These are phyloP conservation scores for Bimuria novae-zelandiae DNA, from an alignment of 2,329 filamentous ascomycete species.

Conservation along the genomic window DNA sequence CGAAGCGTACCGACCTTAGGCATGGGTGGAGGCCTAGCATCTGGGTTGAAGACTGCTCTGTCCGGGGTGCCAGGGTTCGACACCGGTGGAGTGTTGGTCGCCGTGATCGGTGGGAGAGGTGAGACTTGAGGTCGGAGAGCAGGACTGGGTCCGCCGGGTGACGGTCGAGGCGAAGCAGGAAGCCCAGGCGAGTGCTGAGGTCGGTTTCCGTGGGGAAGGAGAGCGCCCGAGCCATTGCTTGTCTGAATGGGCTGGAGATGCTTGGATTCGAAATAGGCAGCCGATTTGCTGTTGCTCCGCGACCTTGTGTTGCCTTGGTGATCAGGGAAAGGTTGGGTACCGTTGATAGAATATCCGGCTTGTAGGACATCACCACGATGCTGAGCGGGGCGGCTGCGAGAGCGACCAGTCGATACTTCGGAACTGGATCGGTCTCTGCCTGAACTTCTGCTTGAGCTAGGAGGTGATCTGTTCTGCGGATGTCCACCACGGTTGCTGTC, in stretches of 20 bases:
- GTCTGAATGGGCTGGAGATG: conserved; percentile 45
- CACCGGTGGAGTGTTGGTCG: conserved; percentile 59
- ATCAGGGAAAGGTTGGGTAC: conserved; percentile 35
- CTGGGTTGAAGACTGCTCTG: conserved; percentile 38
- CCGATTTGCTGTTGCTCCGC: conserved; percentile 44
- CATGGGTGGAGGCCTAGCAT: conserved; percentile 31
- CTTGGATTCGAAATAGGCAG: conserved; percentile 44
- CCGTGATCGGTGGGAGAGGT: conserved; percentile 54
- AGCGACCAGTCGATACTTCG: conserved; percentile 57
- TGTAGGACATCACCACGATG: conserved; percentile 58
- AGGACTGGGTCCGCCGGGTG: conserved; percentile 45
- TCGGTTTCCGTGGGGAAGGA: conserved; percentile 25
- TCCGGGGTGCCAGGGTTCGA: conserved; percentile 52
- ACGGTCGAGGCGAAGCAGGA: conserved; percentile 44
- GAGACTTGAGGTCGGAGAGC: conserved; percentile 49
- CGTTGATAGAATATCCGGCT: conserved; percentile 43
- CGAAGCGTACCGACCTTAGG: conserved; percentile 44
- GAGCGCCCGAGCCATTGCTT: conserved; percentile 28
- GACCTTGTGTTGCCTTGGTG: conserved; percentile 36
- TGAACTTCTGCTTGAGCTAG: conserved; percentile 47
- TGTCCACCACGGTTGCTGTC: conserved; percentile 35
- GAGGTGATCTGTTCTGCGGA: conserved; percentile 41
- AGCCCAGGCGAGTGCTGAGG: conserved; percentile 32
- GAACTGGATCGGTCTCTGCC: conserved; percentile 61
- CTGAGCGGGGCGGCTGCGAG: conserved; percentile 56